Base-by-base conservation (phyloP, 2,329 filamentous ascomycete species). In the Diaporthe capsici region DNA sequence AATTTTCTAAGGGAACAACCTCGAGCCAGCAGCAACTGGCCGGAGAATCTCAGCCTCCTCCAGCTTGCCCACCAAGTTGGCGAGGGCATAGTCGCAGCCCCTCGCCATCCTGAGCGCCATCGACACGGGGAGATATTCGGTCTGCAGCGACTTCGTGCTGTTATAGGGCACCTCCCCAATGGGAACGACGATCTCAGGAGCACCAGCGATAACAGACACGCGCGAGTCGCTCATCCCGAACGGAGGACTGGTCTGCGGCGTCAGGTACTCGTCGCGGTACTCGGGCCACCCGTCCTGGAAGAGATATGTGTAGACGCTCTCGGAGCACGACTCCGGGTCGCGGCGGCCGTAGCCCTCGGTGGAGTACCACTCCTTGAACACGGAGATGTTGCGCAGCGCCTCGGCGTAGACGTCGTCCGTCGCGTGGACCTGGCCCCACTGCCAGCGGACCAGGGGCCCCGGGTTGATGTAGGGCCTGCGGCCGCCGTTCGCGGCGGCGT, bases 401-500 rank as follows among this genome's bases (percentile, higher is more conserved):
- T 76, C 25, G 20, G 17, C 65, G 44, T 77, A 77, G 37, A 71
- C 65, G 15, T 75, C 76, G 12, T 77, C 76, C 3, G 75, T 42
- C 17, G 74, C 74, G 13, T 78, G 22, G 15, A 20, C 22, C 51
- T 76, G 71, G 3, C 57, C 55, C 71, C 71, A 73, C 25, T 31
- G 13, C 71, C 71, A 73, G 25, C 71, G 71, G 0, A 28, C 9
- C n/a, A 73, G 44, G 3, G 71, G 71, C 0, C 71, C 71, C 22
- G 71, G 71, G 58, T 73, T 73, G 71, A 73, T 2, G 20, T 65
- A 73, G 5, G 71, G 71, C 20, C 22, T n/a, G 34, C 65, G 65
- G 34, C 65, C 65, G 49, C 5, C 65, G 49, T 70, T 70, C 76
- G 67, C 75, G 80, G 81, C 80, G n/a, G 84, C 84, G 58, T 85